These are phyloP conservation scores for Neobulgaria alba DNA, from an alignment of 2,329 filamentous ascomycete genomes.

Conservation along the genomic window DNA sequence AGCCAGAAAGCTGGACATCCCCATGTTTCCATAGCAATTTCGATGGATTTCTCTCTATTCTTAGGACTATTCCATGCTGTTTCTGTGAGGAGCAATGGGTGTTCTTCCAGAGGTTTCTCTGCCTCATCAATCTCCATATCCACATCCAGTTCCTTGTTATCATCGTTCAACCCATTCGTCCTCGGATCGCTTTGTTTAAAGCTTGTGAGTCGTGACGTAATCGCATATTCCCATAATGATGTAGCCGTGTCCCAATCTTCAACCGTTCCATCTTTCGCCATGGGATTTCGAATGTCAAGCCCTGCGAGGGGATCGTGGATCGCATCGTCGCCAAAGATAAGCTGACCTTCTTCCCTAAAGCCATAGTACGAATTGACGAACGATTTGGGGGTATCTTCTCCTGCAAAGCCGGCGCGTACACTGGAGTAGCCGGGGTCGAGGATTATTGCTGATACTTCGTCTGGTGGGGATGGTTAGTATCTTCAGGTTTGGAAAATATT, in stretches of 20 bases:
- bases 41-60: slow-evolving; percentile 85
- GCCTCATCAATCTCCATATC: slow-evolving; percentile 51
- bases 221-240: slow-evolving; percentile 85
- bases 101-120: slow-evolving; percentile 77
- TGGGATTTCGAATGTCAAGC: slow-evolving; percentile 85
- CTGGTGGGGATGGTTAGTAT: slow-evolving; percentile 37
- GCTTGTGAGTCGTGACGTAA: slow-evolving; percentile 80
- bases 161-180: slow-evolving; percentile 73
- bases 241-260: slow-evolving; percentile 93
- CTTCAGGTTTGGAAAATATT: slow-evolving; percentile 8
- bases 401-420: slow-evolving; percentile 90
- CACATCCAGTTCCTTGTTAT: slow-evolving; percentile 40
- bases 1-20: slow-evolving; percentile 92
- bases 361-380: slow-evolving; percentile 89
- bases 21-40: slow-evolving; percentile 97
- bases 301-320: slow-evolving; percentile 67
- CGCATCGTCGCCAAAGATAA: slow-evolving; percentile 82
- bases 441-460: slow-evolving; percentile 94
- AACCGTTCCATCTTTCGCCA: slow-evolving; percentile 79
- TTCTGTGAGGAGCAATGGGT: slow-evolving; percentile 87
- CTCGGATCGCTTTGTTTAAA: slow-evolving; percentile 59
- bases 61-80: slow-evolving; percentile 86
- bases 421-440: slow-evolving; percentile 90
- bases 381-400: slow-evolving; percentile 94
- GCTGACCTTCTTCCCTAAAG: slow-evolving; percentile 40